A percentile compares a stretch with the other conserved stretches of the same genome.
phyloP scores from a whole-genome alignment of 73 alveolate species.

The Tetrahymena borealis region DNA sequence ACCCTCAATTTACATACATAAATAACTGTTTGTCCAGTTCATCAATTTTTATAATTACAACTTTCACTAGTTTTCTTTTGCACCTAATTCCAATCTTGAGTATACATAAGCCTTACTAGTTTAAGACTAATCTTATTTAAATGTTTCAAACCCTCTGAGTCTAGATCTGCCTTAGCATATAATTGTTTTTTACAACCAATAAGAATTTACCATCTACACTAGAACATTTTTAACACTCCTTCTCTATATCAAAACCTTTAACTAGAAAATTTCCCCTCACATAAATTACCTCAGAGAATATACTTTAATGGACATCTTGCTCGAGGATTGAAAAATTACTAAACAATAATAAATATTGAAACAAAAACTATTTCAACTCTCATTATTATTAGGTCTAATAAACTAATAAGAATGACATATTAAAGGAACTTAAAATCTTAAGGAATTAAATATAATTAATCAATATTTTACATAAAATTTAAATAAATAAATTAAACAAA shows the following conservation, averaged over 20 bases:
- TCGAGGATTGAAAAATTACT: neutral
- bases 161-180: neutral
- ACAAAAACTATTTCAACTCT: no score
- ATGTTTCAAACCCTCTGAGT: neutral
- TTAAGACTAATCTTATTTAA: neutral
- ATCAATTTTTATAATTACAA: neutral
- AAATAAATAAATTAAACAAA: no score
- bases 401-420: no score
- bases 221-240: neutral
- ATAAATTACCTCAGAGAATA: neutral
- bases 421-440: no score
- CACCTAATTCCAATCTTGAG: neutral
- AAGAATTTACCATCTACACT: neutral
- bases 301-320: neutral
- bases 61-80: neutral
- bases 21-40: neutral
- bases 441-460: no score
- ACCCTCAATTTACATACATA: neutral
- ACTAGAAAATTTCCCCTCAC: neutral
- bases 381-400: no score
- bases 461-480: no score
- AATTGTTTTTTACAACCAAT: neutral
- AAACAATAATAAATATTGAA: no score
- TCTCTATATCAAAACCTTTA: neutral
- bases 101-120: neutral